Evolutionary conservation across 2,329 filamentous ascomycete species (phyloP), one percentile per base, ranked within the genome.

Genomic region (Ceratocystis destructans): DNA sequence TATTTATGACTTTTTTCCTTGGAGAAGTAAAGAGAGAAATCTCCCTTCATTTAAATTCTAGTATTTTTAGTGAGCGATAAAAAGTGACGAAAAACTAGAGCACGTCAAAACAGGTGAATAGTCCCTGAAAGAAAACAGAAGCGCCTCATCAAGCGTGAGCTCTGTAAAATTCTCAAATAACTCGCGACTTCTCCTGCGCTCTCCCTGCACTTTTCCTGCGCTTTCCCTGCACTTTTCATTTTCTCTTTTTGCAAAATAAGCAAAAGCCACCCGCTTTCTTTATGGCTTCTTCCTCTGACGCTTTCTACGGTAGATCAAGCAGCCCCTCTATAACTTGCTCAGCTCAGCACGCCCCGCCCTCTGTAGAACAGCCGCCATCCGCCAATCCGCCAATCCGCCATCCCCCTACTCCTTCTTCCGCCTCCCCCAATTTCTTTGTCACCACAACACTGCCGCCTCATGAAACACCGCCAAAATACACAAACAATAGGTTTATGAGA

Each of bases 1-100:
- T 41, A 5, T 50, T 50, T 50, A 22, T 50, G 48, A 22, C 5
- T 25, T 50, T 50, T 50, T 50, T 50, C 15, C 15, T 53, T 53
- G 20, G 48, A 15, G 22, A 53, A 25, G 22, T 8, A 53, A 53
- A 28, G 10, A 53, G 48, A 15, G 48, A 10, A 53, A 28, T 53
- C 28, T 53, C 22, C 48, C 25, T 53, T 28, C 15, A 5, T 53
- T 53, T 22, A 20, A 25, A 25, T 53, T 10, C 48, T 53, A 25
- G 48, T 53, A 53, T 28, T 53, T 53, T 53, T 53, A 53, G 48
- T 53, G 48, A 53, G 22, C 22, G 48, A 28, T 53, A 53, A 53
- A 28, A 53, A 8, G 28, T 25, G 15, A 8, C 22, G 22, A 53
- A 53, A 17, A 50, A 28, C 37, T 41, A 41, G 37, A 53, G 17